Evolutionary conservation across 1,139 yeast species (phyloP), one percentile per base, ranked within the genome.

Genomic region (Nakaseomyces kungkrabaensis): DNA sequence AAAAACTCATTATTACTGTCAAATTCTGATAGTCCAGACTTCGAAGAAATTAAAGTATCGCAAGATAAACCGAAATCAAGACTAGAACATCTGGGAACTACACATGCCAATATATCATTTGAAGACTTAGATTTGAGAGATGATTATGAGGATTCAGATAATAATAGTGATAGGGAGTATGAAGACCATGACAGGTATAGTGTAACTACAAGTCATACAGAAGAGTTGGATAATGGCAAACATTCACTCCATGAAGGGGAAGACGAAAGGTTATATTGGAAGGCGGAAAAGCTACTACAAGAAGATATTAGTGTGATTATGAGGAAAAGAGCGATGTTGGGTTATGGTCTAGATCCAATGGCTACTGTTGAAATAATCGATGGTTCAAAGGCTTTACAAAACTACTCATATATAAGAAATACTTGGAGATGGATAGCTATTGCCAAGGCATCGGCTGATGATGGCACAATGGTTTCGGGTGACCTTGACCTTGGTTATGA

Each of bases 391-490:
- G 57, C 76, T 5, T 69, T 80, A 31, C 84, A 80, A 54, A 77
- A 79, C 46, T 79, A 79, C 51, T 64, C 77, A 34, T 79, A 81
- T 56, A 70, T 88, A 37, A 72, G 83, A 54, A 82, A 85, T 58
- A 83, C 95, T 0, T 90, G 97, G 97, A 79, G 83, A 59, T 90
- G 97, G 97, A 68, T 90, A 29, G 77, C 81, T 6, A 76, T 85
- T 47, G 89, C 95, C 0, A 75, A 79, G 52, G 78, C 77, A 47
- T 77, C 88, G 1, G 80, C 83, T 17, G 79, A 76, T 32, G 79
- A 83, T 49, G 87, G 87, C 0, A 72, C 82, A 1, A 82, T 86
- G 87, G 71, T 78, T 0, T 75, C 83, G 1, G 82, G 79, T 27
- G 72, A 69, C 7, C 70, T 87, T 32, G 97, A 92, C 63, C 74